Evolutionary conservation across 75 land plant genomes (phyloP).

Genomic region (Cryptomeria japonica): DNA sequence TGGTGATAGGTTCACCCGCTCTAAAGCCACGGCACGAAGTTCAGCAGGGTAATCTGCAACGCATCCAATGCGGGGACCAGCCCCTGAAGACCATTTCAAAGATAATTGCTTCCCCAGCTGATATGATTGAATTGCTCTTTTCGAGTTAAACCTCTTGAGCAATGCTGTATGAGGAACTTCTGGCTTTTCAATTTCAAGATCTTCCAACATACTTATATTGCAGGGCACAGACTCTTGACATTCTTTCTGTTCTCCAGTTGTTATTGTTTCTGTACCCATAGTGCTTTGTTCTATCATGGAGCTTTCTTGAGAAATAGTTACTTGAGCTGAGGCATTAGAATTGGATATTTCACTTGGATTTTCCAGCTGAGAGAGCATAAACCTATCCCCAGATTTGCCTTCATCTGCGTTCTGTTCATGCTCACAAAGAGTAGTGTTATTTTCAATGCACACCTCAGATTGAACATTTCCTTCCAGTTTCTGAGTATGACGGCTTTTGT

Average conservation of each 20-base stretch:
- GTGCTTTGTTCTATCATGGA: not conserved
- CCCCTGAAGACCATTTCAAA: constrained; percentile 67
- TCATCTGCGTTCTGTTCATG: not conserved
- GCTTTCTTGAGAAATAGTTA: not conserved
- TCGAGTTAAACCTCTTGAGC: constrained; percentile 40
- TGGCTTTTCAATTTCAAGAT: constrained; percentile 28
- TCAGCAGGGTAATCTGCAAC: constrained; percentile 65
- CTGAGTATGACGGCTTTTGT: not conserved
- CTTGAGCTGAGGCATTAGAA: not conserved
- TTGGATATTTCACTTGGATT: not conserved
- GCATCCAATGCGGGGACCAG: constrained; percentile 68
- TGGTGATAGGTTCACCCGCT: constrained; percentile 63
- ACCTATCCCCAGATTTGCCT: not conserved
- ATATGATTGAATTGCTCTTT: constrained; percentile 23
- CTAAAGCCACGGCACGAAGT: constrained; percentile 56
- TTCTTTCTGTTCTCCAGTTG: not conserved
- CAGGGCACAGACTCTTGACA: constrained; percentile 13
- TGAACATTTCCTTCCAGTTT: not conserved
- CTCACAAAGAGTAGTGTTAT: not conserved
- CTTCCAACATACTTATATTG: constrained; percentile 51
- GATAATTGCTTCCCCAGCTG: constrained; percentile 40
- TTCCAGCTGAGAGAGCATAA: not conserved
- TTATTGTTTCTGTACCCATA: not conserved
- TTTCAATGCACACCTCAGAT: not conserved
- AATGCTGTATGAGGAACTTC: constrained; percentile 5